Percentiles rank a stretch among this genome's conserved stretches.
Conservation (phyloP, 1,284 basidiomycete species). For the Trichosporon sp. region DNA sequence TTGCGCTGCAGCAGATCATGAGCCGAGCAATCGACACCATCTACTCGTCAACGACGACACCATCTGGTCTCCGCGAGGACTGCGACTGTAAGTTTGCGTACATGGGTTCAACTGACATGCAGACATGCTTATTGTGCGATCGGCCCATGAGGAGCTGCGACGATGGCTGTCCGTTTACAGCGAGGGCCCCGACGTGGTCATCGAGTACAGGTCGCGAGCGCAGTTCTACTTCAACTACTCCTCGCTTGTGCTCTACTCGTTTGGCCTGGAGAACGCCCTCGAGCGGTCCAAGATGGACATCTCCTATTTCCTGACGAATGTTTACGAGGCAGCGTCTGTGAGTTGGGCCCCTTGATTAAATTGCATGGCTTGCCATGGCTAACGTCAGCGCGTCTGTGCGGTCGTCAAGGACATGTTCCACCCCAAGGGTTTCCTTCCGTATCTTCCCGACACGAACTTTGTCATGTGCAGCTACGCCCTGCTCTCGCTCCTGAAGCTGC, state of each 20-base stretch:
- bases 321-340: slow-evolving; percentile 68
- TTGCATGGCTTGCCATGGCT: slow-evolving; percentile 7
- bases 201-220: slow-evolving; percentile 53
- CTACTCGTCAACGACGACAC: slow-evolving; percentile 77
- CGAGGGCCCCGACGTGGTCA: background rate
- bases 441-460: slow-evolving; percentile 87
- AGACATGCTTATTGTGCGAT: slow-evolving; percentile 53
- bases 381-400: slow-evolving; percentile 42
- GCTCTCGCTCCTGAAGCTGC: slow-evolving; percentile 80
- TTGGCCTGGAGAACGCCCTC: slow-evolving; percentile 89
- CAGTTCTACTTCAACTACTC: slow-evolving; percentile 83
- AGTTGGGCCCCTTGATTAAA: slow-evolving; percentile 15
- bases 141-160: slow-evolving; percentile 52
- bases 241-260: slow-evolving; percentile 86
- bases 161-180: slow-evolving; percentile 38
- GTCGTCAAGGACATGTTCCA: slow-evolving; percentile 67
- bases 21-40: slow-evolving; percentile 86
- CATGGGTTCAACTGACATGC: slow-evolving; percentile 59
- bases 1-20: slow-evolving; percentile 79
- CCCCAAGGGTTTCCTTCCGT: slow-evolving; percentile 74
- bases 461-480: slow-evolving; percentile 83
- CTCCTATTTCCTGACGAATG: slow-evolving; percentile 82
- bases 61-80: slow-evolving; percentile 82
- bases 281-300: slow-evolving; percentile 67
- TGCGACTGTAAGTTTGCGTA: slow-evolving; percentile 72